Evolutionary conservation across 1,284 basidiomycete genomes (phyloP).

Genomic region (Fomes fomentarius): DNA sequence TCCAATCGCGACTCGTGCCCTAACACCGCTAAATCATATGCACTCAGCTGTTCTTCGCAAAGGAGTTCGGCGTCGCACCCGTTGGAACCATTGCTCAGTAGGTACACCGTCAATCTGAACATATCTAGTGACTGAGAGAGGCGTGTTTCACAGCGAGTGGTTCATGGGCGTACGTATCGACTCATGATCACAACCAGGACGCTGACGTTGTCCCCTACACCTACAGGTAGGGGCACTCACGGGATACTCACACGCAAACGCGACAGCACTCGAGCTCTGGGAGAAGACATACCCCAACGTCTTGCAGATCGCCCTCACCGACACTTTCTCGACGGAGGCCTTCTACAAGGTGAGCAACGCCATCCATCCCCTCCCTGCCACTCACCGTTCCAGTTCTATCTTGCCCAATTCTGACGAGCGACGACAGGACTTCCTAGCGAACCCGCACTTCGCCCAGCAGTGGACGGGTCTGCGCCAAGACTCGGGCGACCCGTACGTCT

Average conservation of each 20-base stretch:
- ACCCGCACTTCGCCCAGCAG: slow-evolving; percentile 62
- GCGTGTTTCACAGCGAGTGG: slow-evolving; percentile 70
- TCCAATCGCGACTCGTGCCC: not conserved
- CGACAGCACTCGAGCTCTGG: slow-evolving; percentile 81
- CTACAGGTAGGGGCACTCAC: slow-evolving; percentile 75
- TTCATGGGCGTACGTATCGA: slow-evolving; percentile 80
- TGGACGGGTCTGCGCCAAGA: slow-evolving; percentile 93
- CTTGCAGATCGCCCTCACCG: slow-evolving; percentile 79
- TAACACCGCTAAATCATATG: not conserved
- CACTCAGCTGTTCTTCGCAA: slow-evolving; percentile 77
- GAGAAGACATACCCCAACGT: slow-evolving; percentile 71
- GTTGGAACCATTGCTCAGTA: slow-evolving; percentile 91
- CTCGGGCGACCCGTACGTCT: slow-evolving; percentile 84
- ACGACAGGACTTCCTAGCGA: slow-evolving; percentile 64
- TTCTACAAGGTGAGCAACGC: slow-evolving; percentile 78
- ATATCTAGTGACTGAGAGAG: no score
- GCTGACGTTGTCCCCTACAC: not conserved
- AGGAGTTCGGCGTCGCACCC: slow-evolving; percentile 68
- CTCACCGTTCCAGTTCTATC: not conserved
- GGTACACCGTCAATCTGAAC: slow-evolving; percentile 32
- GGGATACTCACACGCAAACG: slow-evolving; percentile 81
- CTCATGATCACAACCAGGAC: not conserved
- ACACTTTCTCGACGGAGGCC: slow-evolving; percentile 86
- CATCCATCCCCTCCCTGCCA: not conserved
- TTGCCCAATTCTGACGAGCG: no score